These are phyloP conservation scores for Suillus brevipes DNA, from an alignment of 768 basidiomycete genomes.

Conservation along the genomic window DNA sequence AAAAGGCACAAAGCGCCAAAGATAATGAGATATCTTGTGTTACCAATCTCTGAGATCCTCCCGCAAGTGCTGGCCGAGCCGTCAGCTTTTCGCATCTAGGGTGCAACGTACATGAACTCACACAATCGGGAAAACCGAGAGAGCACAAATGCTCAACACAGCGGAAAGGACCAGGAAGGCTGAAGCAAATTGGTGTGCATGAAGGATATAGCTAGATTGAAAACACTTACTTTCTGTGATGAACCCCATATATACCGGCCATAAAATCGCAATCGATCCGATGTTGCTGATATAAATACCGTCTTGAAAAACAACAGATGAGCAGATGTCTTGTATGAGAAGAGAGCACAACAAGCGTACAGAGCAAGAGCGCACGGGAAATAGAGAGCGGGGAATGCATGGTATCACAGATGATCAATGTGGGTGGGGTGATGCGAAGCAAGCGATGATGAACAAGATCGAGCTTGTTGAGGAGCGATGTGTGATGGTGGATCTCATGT, in stretches of 20 bases:
- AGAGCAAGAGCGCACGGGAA: conserved; percentile 19
- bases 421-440: conserved; percentile 7
- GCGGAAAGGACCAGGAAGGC: conserved; percentile 22
- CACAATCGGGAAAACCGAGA: conserved; percentile 18
- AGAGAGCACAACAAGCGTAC: conserved; percentile 13
- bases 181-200: conserved; percentile 6
- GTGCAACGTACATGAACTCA: conserved; percentile 8
- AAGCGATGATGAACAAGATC: conserved; percentile 5
- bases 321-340: neutral
- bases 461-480: conserved; percentile 1
- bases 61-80: conserved; percentile 10
- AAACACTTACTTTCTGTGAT: conserved; percentile 22
- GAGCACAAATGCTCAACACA: conserved; percentile 12
- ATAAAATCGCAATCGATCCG: conserved; percentile 16
- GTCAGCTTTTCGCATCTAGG: neutral
- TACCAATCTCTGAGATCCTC: conserved; percentile 20
- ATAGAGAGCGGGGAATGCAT: conserved; percentile 28
- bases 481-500: neutral
- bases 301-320: conserved; percentile 14
- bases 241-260: conserved; percentile 18
- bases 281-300: conserved; percentile 16
- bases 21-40: conserved; percentile 21
- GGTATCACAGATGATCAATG: conserved; percentile 22
- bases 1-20: conserved; percentile 23
- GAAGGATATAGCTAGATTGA: neutral